These are phyloP conservation scores for Paecilomyces fulvus DNA, from an alignment of 2,329 filamentous ascomycete genomes.

Conservation along the genomic window DNA sequence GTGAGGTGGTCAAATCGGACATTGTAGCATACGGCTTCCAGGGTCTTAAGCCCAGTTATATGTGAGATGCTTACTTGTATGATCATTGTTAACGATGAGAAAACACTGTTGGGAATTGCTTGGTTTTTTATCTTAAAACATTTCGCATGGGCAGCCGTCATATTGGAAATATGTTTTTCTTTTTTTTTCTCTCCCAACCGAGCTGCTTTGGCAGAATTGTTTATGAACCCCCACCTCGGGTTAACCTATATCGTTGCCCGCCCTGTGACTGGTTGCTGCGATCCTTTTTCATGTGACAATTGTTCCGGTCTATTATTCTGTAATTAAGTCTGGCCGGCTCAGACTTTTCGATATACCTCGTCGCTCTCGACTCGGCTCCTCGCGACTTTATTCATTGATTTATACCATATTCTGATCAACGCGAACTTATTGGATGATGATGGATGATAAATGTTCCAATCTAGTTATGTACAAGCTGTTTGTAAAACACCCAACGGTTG, in stretches of 20 bases:
- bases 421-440: neutral
- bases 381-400: neutral
- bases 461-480: no score
- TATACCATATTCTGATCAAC: neutral
- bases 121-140: neutral
- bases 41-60: constrained; percentile 33
- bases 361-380: neutral
- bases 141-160: no score
- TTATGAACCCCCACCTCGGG: no score
- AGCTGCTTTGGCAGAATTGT: neutral
- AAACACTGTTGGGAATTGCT: neutral
- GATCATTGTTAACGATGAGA: neutral
- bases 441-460: no score
- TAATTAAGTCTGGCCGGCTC: neutral
- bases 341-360: neutral
- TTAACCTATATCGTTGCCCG: no score
- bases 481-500: no score
- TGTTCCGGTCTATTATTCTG: neutral
- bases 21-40: constrained; percentile 36
- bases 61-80: constrained; percentile 17
- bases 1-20: constrained; percentile 36
- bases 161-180: neutral
- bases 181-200: no score
- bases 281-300: neutral
- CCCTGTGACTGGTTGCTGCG: neutral